Evolutionary conservation across 2,329 filamentous ascomycete species (phyloP), one percentile per base, ranked within the genome.

Genomic region (Lachnellula hyalina): DNA sequence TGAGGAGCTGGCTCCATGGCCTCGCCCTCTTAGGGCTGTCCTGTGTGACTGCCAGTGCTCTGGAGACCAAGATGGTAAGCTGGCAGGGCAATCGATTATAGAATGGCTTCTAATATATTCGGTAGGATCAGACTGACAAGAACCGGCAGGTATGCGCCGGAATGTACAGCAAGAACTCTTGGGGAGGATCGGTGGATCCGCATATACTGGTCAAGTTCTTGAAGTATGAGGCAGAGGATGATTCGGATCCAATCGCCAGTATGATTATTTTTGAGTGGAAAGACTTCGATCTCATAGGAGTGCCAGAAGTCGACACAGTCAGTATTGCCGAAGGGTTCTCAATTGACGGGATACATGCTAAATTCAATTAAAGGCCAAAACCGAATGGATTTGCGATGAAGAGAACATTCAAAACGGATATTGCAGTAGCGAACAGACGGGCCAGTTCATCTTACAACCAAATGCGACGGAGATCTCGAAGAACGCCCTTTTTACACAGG

Each of bases 181-280:
- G 93, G 93, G 90, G 90, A 65, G 93, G 93, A 56, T 82, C 84
- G 36, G 82, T 90, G 57, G 90, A 96, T 64, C 93, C 93, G 19
- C 96, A 90, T 74, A 96, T 97, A 70, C 80, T 87, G 63, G 81
- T 90, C 70, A 90, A 90, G 68, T 95, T 96, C 67, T 74, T 87
- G 41, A 79, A 82, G 60, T 72, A 76, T 72, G 79, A 74, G 68
- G 77, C 74, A 70, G 71, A 81, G 65, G 74, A 80, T 55, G 79
- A 81, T 34, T 77, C 85, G 46, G 87, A 96, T 69, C 87, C 89
- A 5, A 77, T 90, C 44, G 86, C 91, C 61, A 95, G 90, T 71
- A 74, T 96, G 64, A 79, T 96, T 51, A 86, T 99, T 60, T 99
- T 96, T 71, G 93, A 99, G 73, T 99, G 92, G 90, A 85, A 81